phyloP scores from a whole-genome alignment of 208 protist genomes.

The Vickermania spadyakhi region DNA sequence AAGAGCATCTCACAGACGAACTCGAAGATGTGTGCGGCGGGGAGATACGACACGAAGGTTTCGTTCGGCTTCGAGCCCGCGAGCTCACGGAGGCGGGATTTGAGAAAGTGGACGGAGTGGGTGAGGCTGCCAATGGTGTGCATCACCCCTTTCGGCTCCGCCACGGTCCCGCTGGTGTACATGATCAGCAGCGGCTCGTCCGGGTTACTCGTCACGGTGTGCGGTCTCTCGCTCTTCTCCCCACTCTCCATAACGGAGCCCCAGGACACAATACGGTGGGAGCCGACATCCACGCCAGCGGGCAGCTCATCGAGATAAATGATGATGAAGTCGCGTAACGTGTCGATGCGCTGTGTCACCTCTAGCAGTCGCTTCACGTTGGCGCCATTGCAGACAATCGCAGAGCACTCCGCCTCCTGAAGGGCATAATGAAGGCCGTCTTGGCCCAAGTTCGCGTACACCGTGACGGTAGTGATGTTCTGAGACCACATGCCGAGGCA shows the following conservation, averaged over 20 bases:
- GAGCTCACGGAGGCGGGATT: conserved; percentile 30
- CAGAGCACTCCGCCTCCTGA: conserved; percentile 48
- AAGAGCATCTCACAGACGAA: conserved; percentile 55
- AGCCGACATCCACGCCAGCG: conserved; percentile 10
- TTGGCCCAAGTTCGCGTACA: conserved; percentile 82
- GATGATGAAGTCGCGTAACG: conserved; percentile 9
- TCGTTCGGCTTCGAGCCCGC: conserved; percentile 36
- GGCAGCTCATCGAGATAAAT: conserved; percentile 71
- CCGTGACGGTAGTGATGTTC: conserved; percentile 52
- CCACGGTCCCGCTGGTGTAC: conserved; percentile 91
- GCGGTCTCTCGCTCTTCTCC: conserved; percentile 11
- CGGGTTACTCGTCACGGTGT: conserved; percentile 20
- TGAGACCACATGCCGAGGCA: conserved; percentile 66
- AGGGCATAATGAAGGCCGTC: conserved; percentile 75
- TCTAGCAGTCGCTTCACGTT: conserved; percentile 21
- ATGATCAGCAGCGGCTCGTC: conserved; percentile 61
- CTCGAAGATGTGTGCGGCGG: conserved; percentile 90
- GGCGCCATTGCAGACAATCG: conserved; percentile 72
- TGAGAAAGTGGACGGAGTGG: conserved; percentile 20
- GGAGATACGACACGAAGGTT: conserved; percentile 83
- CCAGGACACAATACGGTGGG: conserved; percentile 25
- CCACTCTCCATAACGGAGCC: conserved; percentile 47
- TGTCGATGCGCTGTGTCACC: not conserved
- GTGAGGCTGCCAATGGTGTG: conserved; percentile 59
- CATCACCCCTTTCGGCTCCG: conserved; percentile 85